These are phyloP conservation scores for Xanthoceras sorbifolium DNA, from an alignment of 345 rosid genomes.

Conservation along the genomic window DNA sequence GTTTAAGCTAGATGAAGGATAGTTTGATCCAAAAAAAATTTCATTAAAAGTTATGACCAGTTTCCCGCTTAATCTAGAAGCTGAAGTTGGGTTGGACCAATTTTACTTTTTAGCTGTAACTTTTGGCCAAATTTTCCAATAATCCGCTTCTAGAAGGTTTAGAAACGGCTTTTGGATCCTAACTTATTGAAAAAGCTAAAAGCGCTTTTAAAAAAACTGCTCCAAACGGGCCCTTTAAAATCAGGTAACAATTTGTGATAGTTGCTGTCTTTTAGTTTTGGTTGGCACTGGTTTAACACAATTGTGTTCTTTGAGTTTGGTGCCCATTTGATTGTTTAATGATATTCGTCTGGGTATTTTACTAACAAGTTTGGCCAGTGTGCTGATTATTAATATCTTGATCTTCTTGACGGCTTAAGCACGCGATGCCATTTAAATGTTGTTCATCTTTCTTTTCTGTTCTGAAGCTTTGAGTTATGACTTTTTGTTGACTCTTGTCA, in stretches of 20 bases:
- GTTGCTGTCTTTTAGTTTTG: neutral
- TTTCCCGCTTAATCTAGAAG: too few species aligned
- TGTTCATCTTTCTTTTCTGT: neutral
- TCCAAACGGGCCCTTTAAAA: too few species aligned
- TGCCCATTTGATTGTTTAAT: neutral
- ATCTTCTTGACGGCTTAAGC: neutral
- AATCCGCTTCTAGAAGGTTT: too few species aligned
- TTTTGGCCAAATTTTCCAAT: too few species aligned
- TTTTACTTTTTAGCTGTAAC: too few species aligned
- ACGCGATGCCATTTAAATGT: neutral
- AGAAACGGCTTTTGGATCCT: too few species aligned
- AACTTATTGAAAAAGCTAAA: too few species aligned
- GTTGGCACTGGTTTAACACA: neutral
- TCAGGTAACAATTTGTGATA: neutral
- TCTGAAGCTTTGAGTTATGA: neutral
- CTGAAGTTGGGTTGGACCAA: too few species aligned
- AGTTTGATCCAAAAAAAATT: too few species aligned
- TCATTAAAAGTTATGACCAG: too few species aligned
- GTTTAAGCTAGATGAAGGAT: too few species aligned
- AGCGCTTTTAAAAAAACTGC: too few species aligned
- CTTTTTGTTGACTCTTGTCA: neutral
- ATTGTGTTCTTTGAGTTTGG: neutral
- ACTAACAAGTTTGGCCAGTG: neutral
- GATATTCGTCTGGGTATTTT: neutral
- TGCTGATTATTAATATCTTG: neutral